Evolutionary conservation across 2,329 filamentous ascomycete genomes (phyloP), one percentile per base, ranked within the genome.

Genomic region (Xylaria sp.): DNA sequence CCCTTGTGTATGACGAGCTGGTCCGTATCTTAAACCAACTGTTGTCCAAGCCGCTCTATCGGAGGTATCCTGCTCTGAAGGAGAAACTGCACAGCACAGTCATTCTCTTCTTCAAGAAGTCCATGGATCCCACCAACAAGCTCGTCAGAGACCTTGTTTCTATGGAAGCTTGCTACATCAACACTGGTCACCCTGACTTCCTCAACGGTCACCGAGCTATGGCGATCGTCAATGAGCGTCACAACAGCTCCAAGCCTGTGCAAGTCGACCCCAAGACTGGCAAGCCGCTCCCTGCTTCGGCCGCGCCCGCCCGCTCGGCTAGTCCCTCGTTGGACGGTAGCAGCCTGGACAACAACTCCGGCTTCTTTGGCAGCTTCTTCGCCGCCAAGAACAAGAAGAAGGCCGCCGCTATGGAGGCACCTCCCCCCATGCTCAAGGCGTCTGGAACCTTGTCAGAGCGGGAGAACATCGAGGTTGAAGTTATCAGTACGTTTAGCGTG

Each of bases 371-470:
- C 68, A 96, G 91, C 71, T 99, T 99, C 84, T 99, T 97, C 73
- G 91, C 94, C 9, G 92, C 91, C 72, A 99, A 97, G 85, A 99
- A 97, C 80, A 99, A 97, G 87, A 99, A 99, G 85, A 97, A 97
- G 88, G 95, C 96, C 78, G 94, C 94, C n/a, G 92, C 93, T 52
- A 99, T 99, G 94, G 94, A 99, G 74, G 82, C 94, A 11, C 94
- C 94, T 46, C 94, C 94, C 63, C 85, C 94, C 35, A 93, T 86
- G 48, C 85, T 99, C 59, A 99, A 97, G 80, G 94, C 94, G 39
- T 96, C 91, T 2, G 93, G 94, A 48, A 96, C 88, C 30, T 80
- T 99, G 46, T 96, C 90, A 4, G 94, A 99, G 78, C 91, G 94
- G 63, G 94, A 99, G 75, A 88, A 87, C 61, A 90, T 96, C 65